Evolutionary conservation across 495 filamentous ascomycete genomes (phyloP).

Genomic region (Patellaria atrata): DNA sequence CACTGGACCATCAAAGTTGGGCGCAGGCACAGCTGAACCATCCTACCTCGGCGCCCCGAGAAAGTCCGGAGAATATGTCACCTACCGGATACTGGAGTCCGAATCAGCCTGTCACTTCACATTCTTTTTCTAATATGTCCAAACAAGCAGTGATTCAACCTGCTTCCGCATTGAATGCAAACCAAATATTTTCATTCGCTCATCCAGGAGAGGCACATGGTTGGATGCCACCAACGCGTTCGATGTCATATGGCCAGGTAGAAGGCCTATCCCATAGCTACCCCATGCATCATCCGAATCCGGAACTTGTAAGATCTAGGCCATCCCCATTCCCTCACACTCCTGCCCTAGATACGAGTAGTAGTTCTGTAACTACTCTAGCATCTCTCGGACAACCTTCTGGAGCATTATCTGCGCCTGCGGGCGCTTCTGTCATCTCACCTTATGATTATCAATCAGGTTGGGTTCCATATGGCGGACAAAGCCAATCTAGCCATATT

Average conservation of each 20-base stretch:
- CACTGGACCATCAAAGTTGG: constrained; percentile 16
- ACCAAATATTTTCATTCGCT: constrained; percentile 15
- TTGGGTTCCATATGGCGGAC: too few species aligned
- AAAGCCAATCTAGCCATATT: too few species aligned
- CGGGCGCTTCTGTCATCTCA: too few species aligned
- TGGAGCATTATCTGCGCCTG: constrained; percentile 2
- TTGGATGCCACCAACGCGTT: constrained; percentile 17
- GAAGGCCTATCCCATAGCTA: constrained; percentile 17
- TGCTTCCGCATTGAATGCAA: constrained; percentile 13
- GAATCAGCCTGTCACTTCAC: constrained; percentile 12
- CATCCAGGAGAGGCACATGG: constrained; percentile 7
- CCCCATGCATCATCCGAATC: constrained; percentile 4
- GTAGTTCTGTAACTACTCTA: constrained; percentile 4
- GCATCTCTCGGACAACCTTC: constrained; percentile 1
- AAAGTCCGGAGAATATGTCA: too few species aligned
- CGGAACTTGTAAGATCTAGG: constrained; percentile 13
- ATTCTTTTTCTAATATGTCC: constrained; percentile 15
- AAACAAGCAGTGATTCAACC: constrained; percentile 17
- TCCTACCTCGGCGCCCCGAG: too few species aligned
- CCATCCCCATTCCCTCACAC: constrained; percentile 15
- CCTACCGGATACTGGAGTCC: constrained; percentile 16
- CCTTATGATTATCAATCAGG: too few species aligned
- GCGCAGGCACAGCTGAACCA: constrained; percentile 8
- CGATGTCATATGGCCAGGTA: constrained; percentile 25
- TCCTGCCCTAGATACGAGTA: constrained; percentile 12